These are phyloP conservation scores for Xeromyces bisporus DNA, from an alignment of 495 filamentous ascomycete species.

Conservation along the genomic window DNA sequence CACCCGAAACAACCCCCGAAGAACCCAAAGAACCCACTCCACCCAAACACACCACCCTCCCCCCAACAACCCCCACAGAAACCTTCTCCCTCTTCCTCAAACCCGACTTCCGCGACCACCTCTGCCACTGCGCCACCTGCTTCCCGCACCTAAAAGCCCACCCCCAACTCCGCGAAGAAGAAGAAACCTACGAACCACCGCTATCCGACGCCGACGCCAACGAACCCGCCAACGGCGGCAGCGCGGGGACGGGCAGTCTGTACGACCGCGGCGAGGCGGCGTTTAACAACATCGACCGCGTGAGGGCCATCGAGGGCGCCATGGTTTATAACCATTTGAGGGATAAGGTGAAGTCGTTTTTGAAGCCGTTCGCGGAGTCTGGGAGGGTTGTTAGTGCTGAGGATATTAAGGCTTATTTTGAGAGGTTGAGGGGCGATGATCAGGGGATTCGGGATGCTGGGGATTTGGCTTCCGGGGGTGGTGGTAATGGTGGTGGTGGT, in stretches of 20 bases:
- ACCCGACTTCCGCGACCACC: constrained; percentile 51
- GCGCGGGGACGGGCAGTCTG: constrained; percentile 51
- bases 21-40: constrained; percentile 4
- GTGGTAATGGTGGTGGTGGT: constrained; percentile 6
- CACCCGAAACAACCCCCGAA: constrained; percentile 10
- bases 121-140: constrained; percentile 67
- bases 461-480: constrained; percentile 6
- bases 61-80: constrained; percentile 27
- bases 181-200: constrained; percentile 82
- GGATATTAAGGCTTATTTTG: constrained; percentile 93
- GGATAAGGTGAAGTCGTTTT: constrained; percentile 82
- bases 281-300: constrained; percentile 74
- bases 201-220: constrained; percentile 44
- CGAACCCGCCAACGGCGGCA: constrained; percentile 27
- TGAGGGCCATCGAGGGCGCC: constrained; percentile 85
- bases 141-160: constrained; percentile 54
- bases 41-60: constrained; percentile 29
- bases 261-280: constrained; percentile 83
- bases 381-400: constrained; percentile 74
- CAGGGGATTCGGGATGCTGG: constrained; percentile 33
- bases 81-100: constrained; percentile 68
- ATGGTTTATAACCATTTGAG: constrained; percentile 95
- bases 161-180: constrained; percentile 76
- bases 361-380: constrained; percentile 83
- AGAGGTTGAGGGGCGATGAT: constrained; percentile 77